phyloP scores from a whole-genome alignment of 441 rosid genomes.

The Biscutella laevigata region DNA sequence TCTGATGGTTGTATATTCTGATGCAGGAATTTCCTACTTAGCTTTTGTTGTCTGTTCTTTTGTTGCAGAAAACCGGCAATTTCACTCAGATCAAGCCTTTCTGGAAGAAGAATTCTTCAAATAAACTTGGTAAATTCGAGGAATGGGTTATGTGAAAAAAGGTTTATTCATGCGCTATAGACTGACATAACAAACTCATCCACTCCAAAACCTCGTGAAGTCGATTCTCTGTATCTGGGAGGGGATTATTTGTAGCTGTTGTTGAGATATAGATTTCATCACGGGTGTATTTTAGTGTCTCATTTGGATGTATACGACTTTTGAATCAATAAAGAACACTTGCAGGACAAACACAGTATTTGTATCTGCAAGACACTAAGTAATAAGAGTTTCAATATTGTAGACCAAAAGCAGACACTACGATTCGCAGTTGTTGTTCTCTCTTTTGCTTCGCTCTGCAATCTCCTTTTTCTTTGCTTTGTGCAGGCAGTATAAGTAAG shows the following conservation, averaged over 20 bases:
- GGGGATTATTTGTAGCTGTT: conserved; percentile 17
- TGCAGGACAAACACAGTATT: conserved; percentile 12
- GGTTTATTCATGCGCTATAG: neutral
- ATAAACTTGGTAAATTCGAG: conserved; percentile 19
- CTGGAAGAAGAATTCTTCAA: conserved; percentile 21
- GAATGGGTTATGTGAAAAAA: conserved; percentile 22
- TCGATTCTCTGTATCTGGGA: conserved; percentile 4
- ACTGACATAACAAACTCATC: neutral
- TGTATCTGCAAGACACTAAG: conserved; percentile 8
- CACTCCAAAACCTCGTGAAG: neutral
- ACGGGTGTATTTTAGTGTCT: conserved; percentile 11
- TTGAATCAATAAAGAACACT: conserved; percentile 2
- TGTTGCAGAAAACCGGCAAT: conserved; percentile 24
- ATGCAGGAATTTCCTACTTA: neutral
- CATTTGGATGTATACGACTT: conserved; percentile 21
- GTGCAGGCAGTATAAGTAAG: conserved; percentile 12
- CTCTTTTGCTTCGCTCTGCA: conserved; percentile 14
- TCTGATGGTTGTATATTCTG: neutral
- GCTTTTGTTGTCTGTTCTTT: conserved; percentile 9
- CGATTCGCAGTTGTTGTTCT: neutral
- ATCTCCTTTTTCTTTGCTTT: conserved; percentile 16
- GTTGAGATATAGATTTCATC: conserved; percentile 11
- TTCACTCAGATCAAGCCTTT: conserved; percentile 25
- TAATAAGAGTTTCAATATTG: conserved; percentile 11
- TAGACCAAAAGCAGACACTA: conserved; percentile 8